Percentiles rank a stretch among this genome's conserved stretches.
phyloP scores from a whole-genome alignment of 169 alveolate genomes.

The Eimeria falciformis region DNA sequence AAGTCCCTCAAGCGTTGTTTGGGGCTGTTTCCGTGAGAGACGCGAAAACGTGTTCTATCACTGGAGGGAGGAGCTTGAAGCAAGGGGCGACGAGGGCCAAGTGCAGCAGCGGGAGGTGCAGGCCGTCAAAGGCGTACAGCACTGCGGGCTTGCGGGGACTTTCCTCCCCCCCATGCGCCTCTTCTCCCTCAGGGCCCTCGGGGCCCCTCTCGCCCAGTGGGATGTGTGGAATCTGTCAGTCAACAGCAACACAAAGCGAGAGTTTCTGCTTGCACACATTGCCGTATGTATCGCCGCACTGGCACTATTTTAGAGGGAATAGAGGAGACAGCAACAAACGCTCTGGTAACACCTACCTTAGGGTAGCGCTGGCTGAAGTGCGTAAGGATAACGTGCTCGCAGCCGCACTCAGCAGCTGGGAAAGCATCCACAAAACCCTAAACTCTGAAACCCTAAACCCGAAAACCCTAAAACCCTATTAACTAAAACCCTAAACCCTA shows the following conservation, averaged over 20 bases:
- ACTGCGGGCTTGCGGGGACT: background rate
- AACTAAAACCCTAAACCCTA: background rate
- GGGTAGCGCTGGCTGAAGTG: conserved; percentile 95
- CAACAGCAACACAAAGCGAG: no score
- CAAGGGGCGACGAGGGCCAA: conserved; percentile 33
- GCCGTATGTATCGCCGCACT: no score
- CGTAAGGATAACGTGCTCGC: conserved; percentile 87
- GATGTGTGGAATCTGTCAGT: conserved; percentile 15
- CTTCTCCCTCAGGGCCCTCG: background rate
- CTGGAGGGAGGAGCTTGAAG: conserved; percentile 50
- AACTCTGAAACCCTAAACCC: background rate
- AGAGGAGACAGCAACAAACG: background rate
- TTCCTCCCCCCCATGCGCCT: background rate
- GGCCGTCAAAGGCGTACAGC: conserved; percentile 74
- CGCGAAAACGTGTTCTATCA: conserved; percentile 44
- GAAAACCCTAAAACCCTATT: conserved; percentile 14
- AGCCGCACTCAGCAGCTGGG: conserved; percentile 69
- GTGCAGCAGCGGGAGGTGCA: conserved; percentile 52
- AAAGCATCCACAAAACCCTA: background rate
- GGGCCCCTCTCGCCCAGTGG: conserved; percentile 19
- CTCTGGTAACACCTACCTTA: conserved; percentile 76
- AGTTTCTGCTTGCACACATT: no score
- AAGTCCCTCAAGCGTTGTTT: background rate
- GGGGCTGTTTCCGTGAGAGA: background rate
- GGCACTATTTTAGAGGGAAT: background rate